These are phyloP conservation scores for Cercis canadensis DNA, from an alignment of 306 rosid species.

Conservation along the genomic window DNA sequence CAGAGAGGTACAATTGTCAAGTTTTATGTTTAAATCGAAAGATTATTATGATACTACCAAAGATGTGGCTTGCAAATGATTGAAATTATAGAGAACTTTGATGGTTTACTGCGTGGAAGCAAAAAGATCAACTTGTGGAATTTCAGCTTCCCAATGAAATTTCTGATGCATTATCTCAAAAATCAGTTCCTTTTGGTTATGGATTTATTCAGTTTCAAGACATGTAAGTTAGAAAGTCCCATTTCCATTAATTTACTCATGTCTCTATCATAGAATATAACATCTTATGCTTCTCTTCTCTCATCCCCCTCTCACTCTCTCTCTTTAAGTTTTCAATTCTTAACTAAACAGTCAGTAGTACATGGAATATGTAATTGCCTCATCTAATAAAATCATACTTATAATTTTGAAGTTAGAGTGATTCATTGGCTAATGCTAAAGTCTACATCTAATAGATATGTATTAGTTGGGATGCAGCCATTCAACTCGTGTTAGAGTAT, in stretches of 20 bases:
- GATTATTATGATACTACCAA: conserved; percentile 87
- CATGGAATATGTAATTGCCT: background rate
- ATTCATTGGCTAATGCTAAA: conserved; percentile 5
- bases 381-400: background rate
- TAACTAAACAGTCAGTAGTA: background rate
- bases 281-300: conserved; percentile 11
- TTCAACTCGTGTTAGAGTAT: background rate
- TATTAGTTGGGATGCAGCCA: background rate
- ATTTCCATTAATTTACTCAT: conserved; percentile 11
- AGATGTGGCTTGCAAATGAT: conserved; percentile 97
- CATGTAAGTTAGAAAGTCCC: conserved; percentile 67
- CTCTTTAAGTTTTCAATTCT: background rate
- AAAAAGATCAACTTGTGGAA: conserved; percentile 67
- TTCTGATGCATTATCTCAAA: conserved; percentile 70
- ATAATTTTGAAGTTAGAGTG: conserved; percentile 13
- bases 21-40: conserved; percentile 74
- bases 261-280: background rate
- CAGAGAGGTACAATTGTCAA: conserved; percentile 94
- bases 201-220: conserved; percentile 87
- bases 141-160: conserved; percentile 79
- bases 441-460: background rate
- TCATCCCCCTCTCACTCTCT: background rate
- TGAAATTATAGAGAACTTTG: conserved; percentile 96
- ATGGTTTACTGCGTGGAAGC: conserved; percentile 98
- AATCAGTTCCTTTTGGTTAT: conserved; percentile 83